These are phyloP conservation scores for Phaeomoniella chlamydospora DNA, from an alignment of 2,329 filamentous ascomycete species.

Conservation along the genomic window DNA sequence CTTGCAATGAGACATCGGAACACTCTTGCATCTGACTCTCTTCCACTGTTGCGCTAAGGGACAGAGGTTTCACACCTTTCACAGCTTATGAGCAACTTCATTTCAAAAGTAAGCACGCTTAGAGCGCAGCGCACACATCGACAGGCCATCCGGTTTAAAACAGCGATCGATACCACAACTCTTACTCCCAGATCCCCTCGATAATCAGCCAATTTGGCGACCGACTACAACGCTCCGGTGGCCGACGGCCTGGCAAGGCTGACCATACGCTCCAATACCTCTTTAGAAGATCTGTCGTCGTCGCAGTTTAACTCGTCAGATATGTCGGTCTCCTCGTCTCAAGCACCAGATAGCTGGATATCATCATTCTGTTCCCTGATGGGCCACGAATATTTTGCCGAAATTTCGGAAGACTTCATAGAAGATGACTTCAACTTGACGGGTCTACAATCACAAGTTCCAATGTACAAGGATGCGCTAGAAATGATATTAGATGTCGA, in stretches of 20 bases:
- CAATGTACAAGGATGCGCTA: slow-evolving; percentile 97
- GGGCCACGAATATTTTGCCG: slow-evolving; percentile 96
- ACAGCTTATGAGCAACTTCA: too few relatives aligned
- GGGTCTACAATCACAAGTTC: slow-evolving; percentile 83
- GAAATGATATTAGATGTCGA: slow-evolving; percentile 99
- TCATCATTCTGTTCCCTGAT: slow-evolving; percentile 89
- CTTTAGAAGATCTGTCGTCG: slow-evolving; percentile 18
- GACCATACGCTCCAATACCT: slow-evolving; percentile 19
- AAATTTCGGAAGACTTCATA: slow-evolving; percentile 97
- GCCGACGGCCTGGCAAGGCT: slow-evolving; percentile 23
- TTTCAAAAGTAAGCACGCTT: too few relatives aligned
- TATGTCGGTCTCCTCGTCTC: slow-evolving; percentile 41
- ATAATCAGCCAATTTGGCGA: slow-evolving; percentile 26
- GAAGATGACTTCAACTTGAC: slow-evolving; percentile 99
- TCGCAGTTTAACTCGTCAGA: slow-evolving; percentile 10
- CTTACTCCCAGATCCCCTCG: too few relatives aligned
- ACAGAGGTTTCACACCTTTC: too few relatives aligned
- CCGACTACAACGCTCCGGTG: slow-evolving; percentile 27
- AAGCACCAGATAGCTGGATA: slow-evolving; percentile 82
- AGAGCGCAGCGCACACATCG: too few relatives aligned
- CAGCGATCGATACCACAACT: too few relatives aligned
- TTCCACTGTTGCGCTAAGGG: too few relatives aligned
- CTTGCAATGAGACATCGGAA: too few relatives aligned
- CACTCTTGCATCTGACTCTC: too few relatives aligned
- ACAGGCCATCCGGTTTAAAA: too few relatives aligned